Evolutionary conservation across 768 basidiomycete species (phyloP).

Genomic region (Tricholoma terreum): DNA sequence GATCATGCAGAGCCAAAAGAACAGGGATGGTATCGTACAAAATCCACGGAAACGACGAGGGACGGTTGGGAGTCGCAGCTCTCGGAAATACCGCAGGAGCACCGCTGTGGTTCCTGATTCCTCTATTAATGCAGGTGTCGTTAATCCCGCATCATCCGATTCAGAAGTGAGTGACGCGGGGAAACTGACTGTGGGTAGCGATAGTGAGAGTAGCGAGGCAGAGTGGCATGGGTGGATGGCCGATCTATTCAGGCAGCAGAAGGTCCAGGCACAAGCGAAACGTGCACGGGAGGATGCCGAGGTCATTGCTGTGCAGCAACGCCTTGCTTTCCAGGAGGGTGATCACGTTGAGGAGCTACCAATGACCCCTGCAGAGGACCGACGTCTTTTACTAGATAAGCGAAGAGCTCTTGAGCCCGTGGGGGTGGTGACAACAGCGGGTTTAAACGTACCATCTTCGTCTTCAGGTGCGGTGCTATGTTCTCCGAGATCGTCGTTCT

Average conservation of each 20-base stretch:
- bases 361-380: conserved; percentile 16
- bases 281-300: conserved; percentile 10
- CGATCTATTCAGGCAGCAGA: conserved; percentile 43
- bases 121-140: conserved; percentile 6
- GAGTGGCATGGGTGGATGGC: conserved; percentile 71
- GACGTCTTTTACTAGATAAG: conserved; percentile 16
- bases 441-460: background rate
- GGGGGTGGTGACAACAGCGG: conserved; percentile 24
- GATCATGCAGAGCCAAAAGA: conserved; percentile 20
- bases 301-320: background rate
- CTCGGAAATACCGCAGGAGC: conserved; percentile 17
- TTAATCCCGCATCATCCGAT: conserved; percentile 12
- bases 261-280: conserved; percentile 16
- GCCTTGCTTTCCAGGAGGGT: conserved; percentile 2
- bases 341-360: conserved; percentile 6
- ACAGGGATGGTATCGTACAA: conserved; percentile 12
- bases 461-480: background rate
- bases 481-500: background rate
- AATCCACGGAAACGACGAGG: conserved; percentile 4
- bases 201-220: conserved; percentile 48
- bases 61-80: conserved; percentile 13
- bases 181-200: conserved; percentile 25
- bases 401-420: conserved; percentile 28
- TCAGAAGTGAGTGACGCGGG: conserved; percentile 21
- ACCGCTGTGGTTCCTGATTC: conserved; percentile 13